Evolutionary conservation across 768 basidiomycete genomes (phyloP), one percentile per base, ranked within the genome.

Genomic region (Mycena galopus): DNA sequence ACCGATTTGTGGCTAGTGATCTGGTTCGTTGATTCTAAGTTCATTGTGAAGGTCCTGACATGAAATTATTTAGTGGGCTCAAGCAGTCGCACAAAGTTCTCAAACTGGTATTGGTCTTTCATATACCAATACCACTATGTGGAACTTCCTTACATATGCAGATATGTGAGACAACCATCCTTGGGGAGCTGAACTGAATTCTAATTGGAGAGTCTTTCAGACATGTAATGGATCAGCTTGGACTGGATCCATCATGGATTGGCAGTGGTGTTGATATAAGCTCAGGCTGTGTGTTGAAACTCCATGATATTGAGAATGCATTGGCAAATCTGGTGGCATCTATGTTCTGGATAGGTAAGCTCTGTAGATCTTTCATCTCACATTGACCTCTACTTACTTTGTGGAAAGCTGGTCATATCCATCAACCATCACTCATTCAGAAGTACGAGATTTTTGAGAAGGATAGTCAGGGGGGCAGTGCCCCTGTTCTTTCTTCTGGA

Each of bases 271-370:
- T 53, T 53, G 51, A 53, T 53, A 25, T 53, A 3, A 53, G 17
- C 8, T 53, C 51, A 53, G 51, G 51, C 25, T 53, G 25, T 29
- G 27, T 53, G 51, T 53, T 53, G 25, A 53, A 53, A 25, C 51
- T 53, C 25, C 51, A 53, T 53, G 51, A 53, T 53, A 53, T 53
- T 53, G 51, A 53, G 51, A 53, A 53, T 29, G 51, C 51, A 53
- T 53, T 53, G 51, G 51, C 51, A 29, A 53, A 53, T 53, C 51
- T 53, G 23, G 12, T 29, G 51, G 51, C 51, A 27, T 53, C 51
- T 27, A 53, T 53, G 51, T 53, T 53, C 51, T 53, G 51, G 51
- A 53, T 53, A 53, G 51, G 51, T 29, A 53, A 53, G 51, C 11
- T 29, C 12, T 53, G 51, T 53, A 12, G 7, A 53, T 9, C 14